A percentile compares a stretch with the other conserved stretches of the same genome.
phyloP scores from a whole-genome alignment of 2,329 filamentous ascomycete genomes.

The Aspergillus alliaceus region DNA sequence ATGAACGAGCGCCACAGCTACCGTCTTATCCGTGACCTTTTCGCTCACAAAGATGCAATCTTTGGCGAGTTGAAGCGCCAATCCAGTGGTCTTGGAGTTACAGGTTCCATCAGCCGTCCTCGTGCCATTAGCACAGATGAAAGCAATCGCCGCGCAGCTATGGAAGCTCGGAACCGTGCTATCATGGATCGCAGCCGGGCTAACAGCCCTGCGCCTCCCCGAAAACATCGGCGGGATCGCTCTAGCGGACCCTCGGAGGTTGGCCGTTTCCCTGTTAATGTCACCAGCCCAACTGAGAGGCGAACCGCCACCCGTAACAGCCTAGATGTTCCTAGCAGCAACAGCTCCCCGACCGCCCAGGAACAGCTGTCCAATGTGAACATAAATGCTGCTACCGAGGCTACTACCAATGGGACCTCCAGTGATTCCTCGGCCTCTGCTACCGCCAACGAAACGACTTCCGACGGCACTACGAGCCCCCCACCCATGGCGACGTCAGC shows the following conservation, averaged over 20 bases:
- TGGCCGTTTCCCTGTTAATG: slow-evolving; percentile 81
- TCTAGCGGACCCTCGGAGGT: slow-evolving; percentile 69
- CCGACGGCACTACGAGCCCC: slow-evolving; percentile 28
- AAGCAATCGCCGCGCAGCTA: slow-evolving; percentile 87
- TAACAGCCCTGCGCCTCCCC: slow-evolving; percentile 61
- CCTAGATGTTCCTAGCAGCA: slow-evolving; percentile 74
- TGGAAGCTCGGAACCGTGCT: slow-evolving; percentile 88
- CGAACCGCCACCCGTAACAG: slow-evolving; percentile 61
- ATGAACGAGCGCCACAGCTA: slow-evolving; percentile 94
- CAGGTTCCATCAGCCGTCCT: slow-evolving; percentile 62
- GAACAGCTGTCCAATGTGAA: slow-evolving; percentile 31
- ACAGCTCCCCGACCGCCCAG: slow-evolving; percentile 44
- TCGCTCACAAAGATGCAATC: slow-evolving; percentile 90
- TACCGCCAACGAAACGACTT: slow-evolving; percentile 22
- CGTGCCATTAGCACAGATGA: slow-evolving; percentile 93
- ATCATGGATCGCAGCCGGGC: slow-evolving; percentile 71
- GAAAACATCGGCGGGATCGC: slow-evolving; percentile 73
- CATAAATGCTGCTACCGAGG: slow-evolving; percentile 26
- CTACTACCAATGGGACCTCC: slow-evolving; percentile 44
- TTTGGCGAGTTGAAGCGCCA: slow-evolving; percentile 91
- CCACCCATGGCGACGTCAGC: slow-evolving; percentile 27
- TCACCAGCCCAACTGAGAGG: slow-evolving; percentile 58
- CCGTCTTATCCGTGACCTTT: slow-evolving; percentile 86
- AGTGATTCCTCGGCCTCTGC: slow-evolving; percentile 31
- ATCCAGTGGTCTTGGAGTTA: slow-evolving; percentile 43